Conservation (phyloP, 2,329 filamentous ascomycete species). For the Calonectria honghensis region DNA sequence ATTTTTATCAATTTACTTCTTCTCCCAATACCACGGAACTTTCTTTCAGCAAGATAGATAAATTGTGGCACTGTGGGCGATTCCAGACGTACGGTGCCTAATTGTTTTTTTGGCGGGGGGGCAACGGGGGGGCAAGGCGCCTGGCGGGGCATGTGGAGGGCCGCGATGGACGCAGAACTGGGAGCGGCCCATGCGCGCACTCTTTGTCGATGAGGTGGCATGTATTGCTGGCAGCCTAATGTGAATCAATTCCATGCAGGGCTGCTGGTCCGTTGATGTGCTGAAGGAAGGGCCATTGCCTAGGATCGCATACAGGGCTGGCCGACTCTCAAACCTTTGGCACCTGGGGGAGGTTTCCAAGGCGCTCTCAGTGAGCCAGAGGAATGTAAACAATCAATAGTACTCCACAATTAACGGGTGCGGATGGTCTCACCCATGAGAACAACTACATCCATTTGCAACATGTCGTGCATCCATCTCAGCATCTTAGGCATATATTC, state of each 20-base stretch:
- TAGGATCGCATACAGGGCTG: slow-evolving; percentile 3
- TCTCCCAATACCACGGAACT: not conserved
- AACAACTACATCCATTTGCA: not conserved
- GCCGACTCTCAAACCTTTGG: not conserved
- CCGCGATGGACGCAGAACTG: not conserved
- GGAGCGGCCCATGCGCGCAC: slow-evolving; percentile 10
- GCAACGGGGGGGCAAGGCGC: slow-evolving; percentile 4
- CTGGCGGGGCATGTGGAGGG: slow-evolving; percentile 23
- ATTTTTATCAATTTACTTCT: not conserved
- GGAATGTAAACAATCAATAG: slow-evolving; percentile 24
- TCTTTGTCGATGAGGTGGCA: slow-evolving; percentile 8
- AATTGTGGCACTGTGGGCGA: not conserved
- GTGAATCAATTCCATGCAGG: slow-evolving; percentile 25
- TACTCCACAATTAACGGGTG: slow-evolving; percentile 16
- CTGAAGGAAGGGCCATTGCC: slow-evolving; percentile 5
- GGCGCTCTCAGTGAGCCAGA: not conserved
- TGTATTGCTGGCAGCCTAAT: not conserved
- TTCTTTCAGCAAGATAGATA: not conserved
- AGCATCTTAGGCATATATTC: not conserved
- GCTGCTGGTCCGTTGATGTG: not conserved
- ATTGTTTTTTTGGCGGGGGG: slow-evolving; percentile 3
- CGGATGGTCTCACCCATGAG: not conserved
- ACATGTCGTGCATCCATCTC: too few relatives aligned
- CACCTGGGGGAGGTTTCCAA: not conserved
- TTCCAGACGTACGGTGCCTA: not conserved